Evolutionary conservation across 2,329 filamentous ascomycete species (phyloP), one percentile per base, ranked within the genome.

Genomic region (Penicillium sp.): DNA sequence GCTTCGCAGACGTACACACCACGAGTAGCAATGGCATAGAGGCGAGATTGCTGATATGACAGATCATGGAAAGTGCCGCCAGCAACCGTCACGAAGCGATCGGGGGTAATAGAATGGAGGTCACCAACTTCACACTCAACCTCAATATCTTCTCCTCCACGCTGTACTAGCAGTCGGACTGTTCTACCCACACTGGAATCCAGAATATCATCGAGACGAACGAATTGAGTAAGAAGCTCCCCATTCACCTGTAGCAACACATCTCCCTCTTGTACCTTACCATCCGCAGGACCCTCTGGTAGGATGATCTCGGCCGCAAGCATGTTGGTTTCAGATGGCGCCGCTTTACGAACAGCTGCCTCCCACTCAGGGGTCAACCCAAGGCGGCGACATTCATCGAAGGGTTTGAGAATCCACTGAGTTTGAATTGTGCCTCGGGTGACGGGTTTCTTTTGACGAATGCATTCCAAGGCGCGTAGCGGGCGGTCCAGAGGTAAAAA

Each of bases 381-480:
- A 10, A 99, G 80, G 55, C 94, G 85, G 51, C 93, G 87, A 73
- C 94, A 97, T 73, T 99, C 95, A 65, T 99, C 95, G 66, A 99
- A 99, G 0, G 94, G 91, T 75, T 97, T 97, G 58, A 99, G 83
- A 49, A 97, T 83, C 83, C 95, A 99, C 72, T 99, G 94, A 59
- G 91, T 96, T 75, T 99, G 94, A 46, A 99, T 96, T n/a, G 94
- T 96, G 44, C 94, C 94, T 65, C 94, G 84, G n/a, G 88, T 86
- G 48, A 99, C 87, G 2, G 83, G 83, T 63, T 87, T 83, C 29
- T 85, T 87, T 61, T 87, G 81, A 70, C 89, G 91, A 51, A 99
- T 88, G 67, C 92, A 95, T 69, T 91, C 84, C 51, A 99, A 80
- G 1, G 94, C 94, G 59, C 94, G 87, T 36, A 93, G 76, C 0